Evolutionary conservation across 805 yeast genomes (phyloP), one percentile per base, ranked within the genome.

Genomic region (Teunomyces lycoperdinae): DNA sequence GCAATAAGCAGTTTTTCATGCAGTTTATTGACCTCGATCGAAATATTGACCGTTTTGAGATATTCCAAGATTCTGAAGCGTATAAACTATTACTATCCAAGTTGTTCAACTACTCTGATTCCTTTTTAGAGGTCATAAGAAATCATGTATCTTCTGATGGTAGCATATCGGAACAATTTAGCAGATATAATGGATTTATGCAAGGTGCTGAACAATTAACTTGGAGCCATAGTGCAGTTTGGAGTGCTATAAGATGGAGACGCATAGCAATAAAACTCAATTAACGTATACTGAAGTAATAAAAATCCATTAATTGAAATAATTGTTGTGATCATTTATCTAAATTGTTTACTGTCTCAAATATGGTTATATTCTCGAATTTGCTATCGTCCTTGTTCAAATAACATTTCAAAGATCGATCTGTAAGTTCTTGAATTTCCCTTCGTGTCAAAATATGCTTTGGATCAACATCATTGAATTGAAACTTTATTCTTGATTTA

Each of bases 181-280:
- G 87, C 67, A 81, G 79, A 58, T 77, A 83, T 57, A 81, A 77
- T 36, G 98, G 98, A 0, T 89, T 67, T 63, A 81, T 89, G 85
- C 86, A 84, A 64, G 98, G 98, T 5, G 98, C 98, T 0, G 67
- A 70, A 47, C 80, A 87, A 57, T 78, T 92, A 56, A 91, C 97
- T 4, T 92, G 98, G 98, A 85, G 95, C 51, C 89, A 89, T 62
- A 81, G 89, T 29, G 77, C 96, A 4, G 79, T 87, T 41, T 83
- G 85, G 81, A 78, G 81, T 55, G 81, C 92, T 9, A 69, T 78
- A 48, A 74, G 84, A 62, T 80, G 87, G 83, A 81, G 94, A 64
- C 53, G 58, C 28, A 77, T 65, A 54, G 76, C 75, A 6, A 27
- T 48, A 38, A 40, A 24, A 26, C 17, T 28, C 9, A 14, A n/a